Evolutionary conservation across 2,329 filamentous ascomycete species (phyloP), one percentile per base, ranked within the genome.

Genomic region (Atkinsonella texensis): DNA sequence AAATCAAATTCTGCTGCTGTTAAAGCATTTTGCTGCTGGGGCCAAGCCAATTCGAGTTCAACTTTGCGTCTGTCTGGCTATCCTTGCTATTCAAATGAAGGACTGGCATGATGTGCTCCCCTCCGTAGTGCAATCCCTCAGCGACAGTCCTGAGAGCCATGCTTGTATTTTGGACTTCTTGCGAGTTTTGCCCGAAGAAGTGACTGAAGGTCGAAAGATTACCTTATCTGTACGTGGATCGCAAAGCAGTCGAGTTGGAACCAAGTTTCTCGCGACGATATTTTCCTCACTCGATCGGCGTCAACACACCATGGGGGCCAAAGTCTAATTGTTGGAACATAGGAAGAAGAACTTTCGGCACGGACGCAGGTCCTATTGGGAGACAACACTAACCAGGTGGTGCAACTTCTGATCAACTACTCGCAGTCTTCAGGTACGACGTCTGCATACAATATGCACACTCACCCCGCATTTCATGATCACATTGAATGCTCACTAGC

Each of bases 141-240:
- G 86, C 58, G 81, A 79, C 65, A 85, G 86, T 63, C 80, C 85
- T 54, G 81, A 84, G 63, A 89, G 85, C 66, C 82, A 93, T 62
- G 82, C 89, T 58, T 93, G 87, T 68, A 86, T 97, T 62, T 77
- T 98, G 64, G 93, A 98, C 69, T 98, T 98, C 69, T 77, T 98
- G 58, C 89, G 89, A 69, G 90, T 98, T 62, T 83, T 98, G 58
- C 93, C 93, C 52, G 93, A 98, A 76, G 93, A 98, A 79, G 93
- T 98, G 65, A 97, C 88, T 61, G 91, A 98, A 78, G 93, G 93
- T 73, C 89, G 93, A 73, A 98, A 97, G 76, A 96, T 98, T 79
- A 95, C 89, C 78, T 80, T 98, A 73, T 90, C 89, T 81, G 90
- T 95, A 93, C 75, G 89, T 91, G 79, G 83, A 85, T 74, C 75